Evolutionary conservation across 2,329 filamentous ascomycete genomes (phyloP), one percentile per base, ranked within the genome.

Genomic region (Eurotiales sp.): DNA sequence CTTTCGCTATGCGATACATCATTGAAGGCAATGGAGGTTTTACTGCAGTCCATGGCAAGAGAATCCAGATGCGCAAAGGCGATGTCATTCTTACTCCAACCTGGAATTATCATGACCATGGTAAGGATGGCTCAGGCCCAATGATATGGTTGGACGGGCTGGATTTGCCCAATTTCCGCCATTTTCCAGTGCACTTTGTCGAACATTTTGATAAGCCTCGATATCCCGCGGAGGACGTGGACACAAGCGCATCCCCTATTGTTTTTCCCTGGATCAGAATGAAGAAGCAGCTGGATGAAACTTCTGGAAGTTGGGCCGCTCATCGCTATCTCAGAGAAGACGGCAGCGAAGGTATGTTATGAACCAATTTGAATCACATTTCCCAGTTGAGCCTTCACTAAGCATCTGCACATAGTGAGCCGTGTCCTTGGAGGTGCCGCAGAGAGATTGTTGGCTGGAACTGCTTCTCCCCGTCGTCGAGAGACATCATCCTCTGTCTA

Each of bases 71-170:
- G 61, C 59, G 69, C 17, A 69, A 73, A 2, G 79, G 79, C 8
- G 80, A 83, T 55, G 76, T 83, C 1, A 77, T 83, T 12, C 63
- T 82, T 1, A 83, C 80, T 0, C 80, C 79, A 0, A 76, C 72
- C 0, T 83, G 80, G 80, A 76, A 81, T 58, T 83, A 77, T 72
- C 80, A 82, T 54, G 80, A 83, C 53, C 80, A 83, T 51, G 80
- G 80, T 3, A 82, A 82, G 43, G 78, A 83, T 51, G 76, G 78
- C 8, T 67, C 69, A 1, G 70, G 69, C 1, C 77, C 78, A 0
- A 76, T 82, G 61, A 75, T 83, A 23, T 83, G 80, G 80, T 67
- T 83, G 1, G 80, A 83, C 58, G 77, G 74, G 3, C 61, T 83
- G 1, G 77, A 83, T 62, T 60, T 83, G 1, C 79, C 80, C 0